These are phyloP conservation scores for Solanum dulcamara DNA, from an alignment of 257 asterid genomes.

Conservation along the genomic window DNA sequence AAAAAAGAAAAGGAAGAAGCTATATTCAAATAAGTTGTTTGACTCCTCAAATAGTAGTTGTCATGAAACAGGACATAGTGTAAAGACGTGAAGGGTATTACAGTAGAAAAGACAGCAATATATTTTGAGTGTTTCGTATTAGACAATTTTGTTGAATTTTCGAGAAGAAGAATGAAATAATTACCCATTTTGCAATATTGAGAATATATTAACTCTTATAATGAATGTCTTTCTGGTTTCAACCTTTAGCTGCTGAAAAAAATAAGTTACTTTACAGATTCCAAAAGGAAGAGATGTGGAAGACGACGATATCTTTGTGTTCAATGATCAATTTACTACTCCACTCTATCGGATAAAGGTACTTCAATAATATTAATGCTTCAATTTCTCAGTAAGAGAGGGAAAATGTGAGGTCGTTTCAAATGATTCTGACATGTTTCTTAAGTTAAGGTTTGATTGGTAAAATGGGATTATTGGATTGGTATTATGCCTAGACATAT, in stretches of 20 bases:
- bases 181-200: not conserved
- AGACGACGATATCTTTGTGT: conserved; percentile 62
- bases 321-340: conserved; percentile 74
- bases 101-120: not conserved
- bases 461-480: not conserved
- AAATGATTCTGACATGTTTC: not conserved
- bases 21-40: not conserved
- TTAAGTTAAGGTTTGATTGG: not conserved
- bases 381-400: not conserved
- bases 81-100: not conserved
- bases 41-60: not conserved
- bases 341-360: conserved; percentile 84
- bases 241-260: not conserved
- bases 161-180: not conserved
- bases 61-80: not conserved
- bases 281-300: conserved; percentile 39
- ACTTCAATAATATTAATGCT: not conserved
- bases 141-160: not conserved
- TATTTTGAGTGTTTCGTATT: not conserved
- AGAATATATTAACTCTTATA: not conserved
- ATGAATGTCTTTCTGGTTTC: not conserved
- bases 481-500: not conserved
- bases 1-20: not conserved
- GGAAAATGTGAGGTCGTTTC: not conserved
- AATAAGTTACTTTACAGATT: conserved; percentile 7